phyloP scores from a whole-genome alignment of 1,284 basidiomycete genomes.

The Boletus sp. region DNA sequence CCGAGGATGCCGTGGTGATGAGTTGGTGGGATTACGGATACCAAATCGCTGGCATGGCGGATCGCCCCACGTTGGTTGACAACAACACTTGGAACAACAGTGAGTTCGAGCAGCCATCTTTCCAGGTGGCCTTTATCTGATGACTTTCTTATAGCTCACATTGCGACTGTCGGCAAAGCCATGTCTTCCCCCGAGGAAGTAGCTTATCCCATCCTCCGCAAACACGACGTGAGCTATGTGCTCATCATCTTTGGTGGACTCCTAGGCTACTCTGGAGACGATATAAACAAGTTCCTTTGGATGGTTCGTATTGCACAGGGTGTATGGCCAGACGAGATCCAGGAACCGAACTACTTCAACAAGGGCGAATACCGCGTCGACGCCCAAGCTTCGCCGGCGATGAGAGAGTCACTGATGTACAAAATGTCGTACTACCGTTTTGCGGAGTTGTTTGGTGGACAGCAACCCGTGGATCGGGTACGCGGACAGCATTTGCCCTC shows the following conservation, averaged over 20 bases:
- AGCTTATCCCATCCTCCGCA: constrained; percentile 93
- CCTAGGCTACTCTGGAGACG: constrained; percentile 96
- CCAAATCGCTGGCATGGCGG: constrained; percentile 98
- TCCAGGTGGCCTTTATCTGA: constrained; percentile 5
- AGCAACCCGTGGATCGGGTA: constrained; percentile 76
- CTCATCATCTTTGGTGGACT: constrained; percentile 97
- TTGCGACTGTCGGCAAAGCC: constrained; percentile 95
- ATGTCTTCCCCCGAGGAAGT: constrained; percentile 95
- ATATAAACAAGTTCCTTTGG: constrained; percentile 99
- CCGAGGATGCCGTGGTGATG: constrained; percentile 90
- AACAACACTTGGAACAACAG: constrained; percentile 99
- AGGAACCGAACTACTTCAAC: constrained; percentile 93
- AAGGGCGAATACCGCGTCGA: constrained; percentile 94
- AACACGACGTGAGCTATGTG: constrained; percentile 98
- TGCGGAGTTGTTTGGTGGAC: constrained; percentile 79
- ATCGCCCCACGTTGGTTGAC: constrained; percentile 94
- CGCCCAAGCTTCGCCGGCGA: constrained; percentile 80
- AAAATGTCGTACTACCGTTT: constrained; percentile 98
- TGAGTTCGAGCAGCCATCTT: constrained; percentile 38
- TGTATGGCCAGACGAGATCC: constrained; percentile 98
- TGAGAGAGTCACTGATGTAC: constrained; percentile 97
- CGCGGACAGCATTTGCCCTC: constrained; percentile 76
- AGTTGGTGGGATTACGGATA: constrained; percentile 99
- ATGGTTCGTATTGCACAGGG: constrained; percentile 98
- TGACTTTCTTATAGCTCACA: constrained; percentile 61